Evolutionary conservation across 1,284 basidiomycete species (phyloP), one percentile per base, ranked within the genome.

Genomic region (Naganishia liquefaciens): DNA sequence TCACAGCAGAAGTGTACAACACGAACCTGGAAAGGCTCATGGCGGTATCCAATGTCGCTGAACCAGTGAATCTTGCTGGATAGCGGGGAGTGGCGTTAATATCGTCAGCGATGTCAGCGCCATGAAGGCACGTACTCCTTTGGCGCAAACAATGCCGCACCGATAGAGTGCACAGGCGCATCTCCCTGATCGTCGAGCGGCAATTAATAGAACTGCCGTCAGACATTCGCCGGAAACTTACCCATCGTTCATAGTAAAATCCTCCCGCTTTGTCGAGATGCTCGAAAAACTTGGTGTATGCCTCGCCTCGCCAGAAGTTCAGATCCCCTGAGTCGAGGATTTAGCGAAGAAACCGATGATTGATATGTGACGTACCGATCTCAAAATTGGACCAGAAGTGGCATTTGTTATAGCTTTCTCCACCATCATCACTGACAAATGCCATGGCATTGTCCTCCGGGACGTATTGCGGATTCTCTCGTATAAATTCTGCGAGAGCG

Each of bases 141-240:
- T 57, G 80, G 74, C 2, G 86, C 84, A 71, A 93, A 90, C 25
- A 92, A 75, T 0, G 87, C 84, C 0, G 85, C 88, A 1, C 87
- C 91, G 64, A 93, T 90, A 60, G 86, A 88, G 72, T 92, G 90
- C 9, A 93, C 84, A 3, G 90, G 91, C 9, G 92, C 91, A 74
- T 93, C 91, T 60, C 91, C 91, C 90, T 89, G 90, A 19, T 9
- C 58, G 89, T 82, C 83, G 87, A 23, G 42, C n/a, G 23, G 11
- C 19, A 19, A 27, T 51, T 6, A 62, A 39, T 28, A 11, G 37
- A 17, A 68, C 63, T 62, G 51, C 40, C n/a, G 43, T 28, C 11
- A 21, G 25, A 25, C 43, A 13, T 40, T 9, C 42, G 10, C 17
- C 27, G 5, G 2, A 11, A 23, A 70, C 77, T 58, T 37, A 86